phyloP scores from a whole-genome alignment of 75 land plant genomes.

The Chamaecyparis obtusa region DNA sequence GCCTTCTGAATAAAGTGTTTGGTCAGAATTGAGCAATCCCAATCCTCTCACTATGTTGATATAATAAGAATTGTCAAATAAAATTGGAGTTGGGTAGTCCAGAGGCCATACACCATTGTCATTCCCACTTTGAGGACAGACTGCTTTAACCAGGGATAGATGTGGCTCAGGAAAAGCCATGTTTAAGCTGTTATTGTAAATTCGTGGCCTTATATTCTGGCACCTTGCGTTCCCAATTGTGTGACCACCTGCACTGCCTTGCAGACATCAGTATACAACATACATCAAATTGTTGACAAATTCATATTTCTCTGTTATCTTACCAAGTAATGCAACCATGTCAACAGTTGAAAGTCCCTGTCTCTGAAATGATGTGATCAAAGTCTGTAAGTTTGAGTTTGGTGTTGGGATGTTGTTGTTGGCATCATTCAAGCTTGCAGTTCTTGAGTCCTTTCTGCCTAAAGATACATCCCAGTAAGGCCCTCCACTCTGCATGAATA shows the following conservation, averaged over 20 bases:
- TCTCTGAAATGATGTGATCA: constrained; percentile 28
- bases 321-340: constrained; percentile 73
- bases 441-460: constrained; percentile 62
- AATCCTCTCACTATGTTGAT: constrained; percentile 42
- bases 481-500: constrained; percentile 53
- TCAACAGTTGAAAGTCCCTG: constrained; percentile 63
- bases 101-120: constrained; percentile 45
- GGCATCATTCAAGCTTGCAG: constrained; percentile 39
- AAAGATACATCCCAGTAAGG: constrained; percentile 80
- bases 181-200: constrained; percentile 45
- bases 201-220: constrained; percentile 43
- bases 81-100: constrained; percentile 58
- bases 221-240: constrained; percentile 85
- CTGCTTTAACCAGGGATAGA: constrained; percentile 34
- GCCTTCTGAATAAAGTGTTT: constrained; percentile 24
- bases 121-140: constrained; percentile 40
- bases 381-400: constrained; percentile 31
- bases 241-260: constrained; percentile 62
- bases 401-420: constrained; percentile 46
- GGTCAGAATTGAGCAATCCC: constrained; percentile 66
- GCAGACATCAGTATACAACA: not conserved
- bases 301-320: not conserved
- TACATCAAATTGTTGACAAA: not conserved
- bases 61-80: constrained; percentile 75
- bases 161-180: constrained; percentile 17